Evolutionary conservation across 768 basidiomycete species (phyloP).

Genomic region (Boletus insuetus): DNA sequence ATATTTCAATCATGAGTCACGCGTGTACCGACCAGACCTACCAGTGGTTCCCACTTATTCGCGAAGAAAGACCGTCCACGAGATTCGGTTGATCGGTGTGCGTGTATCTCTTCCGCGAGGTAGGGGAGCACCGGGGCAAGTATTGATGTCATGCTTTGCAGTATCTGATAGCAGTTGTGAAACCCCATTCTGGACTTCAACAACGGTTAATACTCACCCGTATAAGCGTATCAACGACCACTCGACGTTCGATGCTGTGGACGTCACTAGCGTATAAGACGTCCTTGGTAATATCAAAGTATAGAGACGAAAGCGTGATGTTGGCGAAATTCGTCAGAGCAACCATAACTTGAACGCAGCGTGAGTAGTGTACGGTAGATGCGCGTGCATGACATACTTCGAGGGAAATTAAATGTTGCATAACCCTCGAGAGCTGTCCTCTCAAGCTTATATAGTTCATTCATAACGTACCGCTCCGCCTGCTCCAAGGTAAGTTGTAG

Average conservation of each 20-base stretch:
- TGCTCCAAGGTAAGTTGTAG: slow-evolving; percentile 31
- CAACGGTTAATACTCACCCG: slow-evolving; percentile 43
- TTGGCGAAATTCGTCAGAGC: slow-evolving; percentile 77
- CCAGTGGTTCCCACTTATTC: slow-evolving; percentile 66
- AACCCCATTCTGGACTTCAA: not conserved
- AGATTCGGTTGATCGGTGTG: slow-evolving; percentile 16
- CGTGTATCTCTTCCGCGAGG: slow-evolving; percentile 84
- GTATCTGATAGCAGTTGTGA: slow-evolving; percentile 41
- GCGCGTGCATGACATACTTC: slow-evolving; percentile 46
- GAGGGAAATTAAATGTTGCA: slow-evolving; percentile 71
- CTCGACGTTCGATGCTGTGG: slow-evolving; percentile 53
- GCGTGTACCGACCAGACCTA: slow-evolving; percentile 34
- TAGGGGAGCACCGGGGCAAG: slow-evolving; percentile 88
- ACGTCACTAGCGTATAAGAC: slow-evolving; percentile 71
- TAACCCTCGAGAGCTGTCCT: slow-evolving; percentile 66
- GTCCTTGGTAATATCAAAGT: slow-evolving; percentile 92
- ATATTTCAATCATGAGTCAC: not conserved
- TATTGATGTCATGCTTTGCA: slow-evolving; percentile 64
- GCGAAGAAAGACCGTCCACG: slow-evolving; percentile 61
- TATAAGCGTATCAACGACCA: slow-evolving; percentile 67
- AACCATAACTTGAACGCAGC: slow-evolving; percentile 53
- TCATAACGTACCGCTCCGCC: slow-evolving; percentile 86
- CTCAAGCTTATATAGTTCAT: slow-evolving; percentile 77
- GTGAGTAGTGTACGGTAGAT: not conserved
- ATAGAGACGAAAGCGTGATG: slow-evolving; percentile 82